phyloP scores from a whole-genome alignment of 192 early-diverging fungal genomes.

The Pilobolus umbonatus region DNA sequence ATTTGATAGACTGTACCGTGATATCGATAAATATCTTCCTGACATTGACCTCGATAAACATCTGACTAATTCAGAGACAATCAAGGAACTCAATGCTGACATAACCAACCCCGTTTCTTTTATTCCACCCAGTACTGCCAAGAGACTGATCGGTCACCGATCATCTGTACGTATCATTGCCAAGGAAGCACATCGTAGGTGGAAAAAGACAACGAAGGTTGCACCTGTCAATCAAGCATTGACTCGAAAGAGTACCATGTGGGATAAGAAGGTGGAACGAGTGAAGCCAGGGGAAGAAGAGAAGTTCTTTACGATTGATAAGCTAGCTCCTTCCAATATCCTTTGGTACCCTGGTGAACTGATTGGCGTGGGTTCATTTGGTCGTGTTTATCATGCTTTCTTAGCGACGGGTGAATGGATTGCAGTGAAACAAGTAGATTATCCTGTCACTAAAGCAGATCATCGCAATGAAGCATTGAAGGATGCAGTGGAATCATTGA shows the following conservation, averaged over 20 bases:
- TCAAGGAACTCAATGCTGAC: neutral
- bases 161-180: slow-evolving; percentile 45
- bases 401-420: too few species aligned
- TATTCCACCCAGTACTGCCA: slow-evolving; percentile 14
- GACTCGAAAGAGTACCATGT: slow-evolving; percentile 41
- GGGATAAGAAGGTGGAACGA: slow-evolving; percentile 36
- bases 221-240: slow-evolving; percentile 21
- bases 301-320: neutral
- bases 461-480: slow-evolving; percentile 37
- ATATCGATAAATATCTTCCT: slow-evolving; percentile 70
- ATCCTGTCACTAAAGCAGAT: slow-evolving; percentile 50
- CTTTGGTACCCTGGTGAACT: slow-evolving; percentile 72
- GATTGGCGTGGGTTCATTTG: slow-evolving; percentile 81
- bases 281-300: slow-evolving; percentile 35
- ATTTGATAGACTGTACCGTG: slow-evolving; percentile 58
- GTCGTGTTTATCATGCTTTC: slow-evolving; percentile 71
- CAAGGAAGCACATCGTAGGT: slow-evolving; percentile 32
- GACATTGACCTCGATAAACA: slow-evolving; percentile 70
- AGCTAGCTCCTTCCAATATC: slow-evolving; percentile 35
- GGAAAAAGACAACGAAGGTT: slow-evolving; percentile 9
- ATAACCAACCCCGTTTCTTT: neutral
- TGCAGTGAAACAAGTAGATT: slow-evolving; percentile 78
- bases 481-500: slow-evolving; percentile 53
- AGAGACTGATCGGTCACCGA: slow-evolving; percentile 18
- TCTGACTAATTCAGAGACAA: neutral